These are phyloP conservation scores for Metschnikowia lochheadii DNA, from an alignment of 805 yeast species.

Conservation along the genomic window DNA sequence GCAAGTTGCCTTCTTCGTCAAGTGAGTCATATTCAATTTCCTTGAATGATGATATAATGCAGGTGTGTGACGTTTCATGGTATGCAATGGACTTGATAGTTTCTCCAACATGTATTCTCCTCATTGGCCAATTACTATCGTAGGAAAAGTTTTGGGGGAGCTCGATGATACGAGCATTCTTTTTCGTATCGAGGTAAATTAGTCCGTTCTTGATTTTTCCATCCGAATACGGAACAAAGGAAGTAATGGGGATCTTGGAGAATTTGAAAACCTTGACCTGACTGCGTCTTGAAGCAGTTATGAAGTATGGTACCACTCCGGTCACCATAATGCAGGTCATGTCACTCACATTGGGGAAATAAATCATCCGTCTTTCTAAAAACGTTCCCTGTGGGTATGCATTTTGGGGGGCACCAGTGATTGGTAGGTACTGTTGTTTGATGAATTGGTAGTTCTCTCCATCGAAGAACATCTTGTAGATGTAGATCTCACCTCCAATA, in stretches of 20 bases:
- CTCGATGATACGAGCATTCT: conserved; percentile 61
- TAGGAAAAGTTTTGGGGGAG: conserved; percentile 48
- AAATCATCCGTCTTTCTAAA: conserved; percentile 63
- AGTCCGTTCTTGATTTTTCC: conserved; percentile 45
- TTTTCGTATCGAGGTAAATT: conserved; percentile 65
- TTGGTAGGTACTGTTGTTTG: conserved; percentile 42
- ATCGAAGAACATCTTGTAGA: conserved; percentile 57
- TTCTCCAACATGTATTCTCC: conserved; percentile 48
- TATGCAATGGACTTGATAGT: conserved; percentile 65
- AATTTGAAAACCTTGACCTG: conserved; percentile 64
- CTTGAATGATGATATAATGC: conserved; percentile 55
- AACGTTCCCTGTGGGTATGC: conserved; percentile 66
- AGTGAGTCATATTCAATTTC: conserved; percentile 58
- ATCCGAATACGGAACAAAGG: conserved; percentile 55
- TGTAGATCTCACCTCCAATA: conserved; percentile 72
- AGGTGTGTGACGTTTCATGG: conserved; percentile 62
- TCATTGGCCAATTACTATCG: conserved; percentile 58
- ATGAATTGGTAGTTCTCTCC: conserved; percentile 39
- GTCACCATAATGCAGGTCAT: conserved; percentile 62
- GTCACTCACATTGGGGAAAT: conserved; percentile 55
- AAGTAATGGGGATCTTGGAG: conserved; percentile 59
- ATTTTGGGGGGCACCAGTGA: conserved; percentile 79
- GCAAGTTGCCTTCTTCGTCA: conserved; percentile 68
- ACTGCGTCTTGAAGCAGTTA: conserved; percentile 62
- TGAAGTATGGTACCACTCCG: conserved; percentile 67